Base-by-base conservation (phyloP, 352 stramenopile genomes). In the Phytophthora citrophthora region DNA sequence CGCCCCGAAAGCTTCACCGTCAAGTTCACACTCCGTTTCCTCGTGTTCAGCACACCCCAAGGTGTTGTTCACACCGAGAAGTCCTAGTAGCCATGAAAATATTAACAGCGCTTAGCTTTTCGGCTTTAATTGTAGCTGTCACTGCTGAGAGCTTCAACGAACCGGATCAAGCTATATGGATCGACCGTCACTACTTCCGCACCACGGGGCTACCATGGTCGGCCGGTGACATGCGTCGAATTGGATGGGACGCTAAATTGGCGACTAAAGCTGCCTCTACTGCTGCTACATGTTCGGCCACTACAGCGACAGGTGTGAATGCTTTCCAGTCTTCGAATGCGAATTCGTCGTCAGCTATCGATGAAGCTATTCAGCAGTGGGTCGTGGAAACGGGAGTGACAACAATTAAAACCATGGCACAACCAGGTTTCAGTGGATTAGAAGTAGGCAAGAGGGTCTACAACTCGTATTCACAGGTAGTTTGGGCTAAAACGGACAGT, bases 381-480 rank as follows among this genome's bases (percentile, higher is more conserved):
- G 77, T 78, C 12, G 79, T 90, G n/a, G 49, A 69, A 13, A 76
- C 76, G 1, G 77, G 61, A 2, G 50, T 85, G 40, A 61, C 68
- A 12, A 73, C 73, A 23, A 68, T 89, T 23, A 53, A 64, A 43
- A 78, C 55, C 27, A 57, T 91, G 56, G 57, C 60, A 5, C 74
- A 81, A 20, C 80, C 82, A 2, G 71, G 76, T 29, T 52, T 47
- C n/a, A 68, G 40, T 2, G 83, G 74, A 11, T 61, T 82, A 9
- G 52, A 66, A 0, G 79, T 91, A 27, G 83, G 83, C 31, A 59
- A 57, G 7, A 77, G 79, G 45, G 59, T 79, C n/a, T 90, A 91
- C 64, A 89, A 84, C 64, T 81, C 83, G 57, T 91, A 91, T 64
- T 91, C 83, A 32, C 83, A 90, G 70, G 64, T 89, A 52, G 59